Evolutionary conservation across 495 filamentous ascomycete species (phyloP).

Genomic region (Daldinia childiae): DNA sequence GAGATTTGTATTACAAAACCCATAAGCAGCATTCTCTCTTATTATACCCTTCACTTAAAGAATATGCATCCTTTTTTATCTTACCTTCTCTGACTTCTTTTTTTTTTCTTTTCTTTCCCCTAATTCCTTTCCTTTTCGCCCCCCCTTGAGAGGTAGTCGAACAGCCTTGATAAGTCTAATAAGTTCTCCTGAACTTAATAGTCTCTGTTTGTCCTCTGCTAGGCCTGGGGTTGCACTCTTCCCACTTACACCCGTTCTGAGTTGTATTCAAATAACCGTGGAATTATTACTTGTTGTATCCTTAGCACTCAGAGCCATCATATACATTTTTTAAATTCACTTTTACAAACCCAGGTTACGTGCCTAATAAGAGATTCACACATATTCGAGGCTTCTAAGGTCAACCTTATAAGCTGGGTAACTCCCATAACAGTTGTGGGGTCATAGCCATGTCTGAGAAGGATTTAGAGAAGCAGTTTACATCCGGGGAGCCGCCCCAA

Average conservation of each 20-base stretch:
- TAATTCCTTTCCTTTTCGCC: not conserved
- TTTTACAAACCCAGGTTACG: not conserved
- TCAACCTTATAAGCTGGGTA: not conserved
- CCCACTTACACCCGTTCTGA: not conserved
- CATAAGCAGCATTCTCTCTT: not conserved
- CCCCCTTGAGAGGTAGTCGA: not conserved
- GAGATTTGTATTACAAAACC: constrained; percentile 1
- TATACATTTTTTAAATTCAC: not conserved
- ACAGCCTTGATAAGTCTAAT: not conserved
- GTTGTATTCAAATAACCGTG: not conserved
- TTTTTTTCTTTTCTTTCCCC: not conserved
- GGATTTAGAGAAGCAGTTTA: constrained; percentile 26
- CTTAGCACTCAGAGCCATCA: not conserved
- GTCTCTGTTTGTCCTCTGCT: not conserved
- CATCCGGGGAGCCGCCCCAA: constrained; percentile 13
- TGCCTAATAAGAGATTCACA: not conserved
- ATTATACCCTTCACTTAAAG: constrained; percentile 1
- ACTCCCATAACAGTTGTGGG: not conserved
- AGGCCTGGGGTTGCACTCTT: not conserved
- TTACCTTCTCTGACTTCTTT: not conserved
- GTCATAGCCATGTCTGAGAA: constrained; percentile 26
- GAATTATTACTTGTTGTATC: not conserved
- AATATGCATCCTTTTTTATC: constrained; percentile 3
- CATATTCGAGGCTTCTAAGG: not conserved
- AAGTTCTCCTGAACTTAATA: not conserved